Evolutionary conservation across 495 filamentous ascomycete genomes (phyloP).

Genomic region (Penicillium roqueforti): DNA sequence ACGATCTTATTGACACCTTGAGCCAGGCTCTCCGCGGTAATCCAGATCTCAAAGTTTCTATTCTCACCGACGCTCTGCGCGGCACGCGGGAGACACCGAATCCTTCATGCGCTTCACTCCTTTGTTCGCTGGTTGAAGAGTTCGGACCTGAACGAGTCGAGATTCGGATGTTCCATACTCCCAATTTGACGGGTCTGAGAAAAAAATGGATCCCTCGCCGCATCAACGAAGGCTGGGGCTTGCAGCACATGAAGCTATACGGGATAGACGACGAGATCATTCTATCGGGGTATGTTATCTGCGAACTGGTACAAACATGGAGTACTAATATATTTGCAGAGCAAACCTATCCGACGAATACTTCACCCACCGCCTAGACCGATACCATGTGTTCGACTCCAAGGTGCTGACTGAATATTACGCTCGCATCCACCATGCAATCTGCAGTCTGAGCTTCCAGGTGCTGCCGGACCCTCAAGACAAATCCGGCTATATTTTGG

Average conservation of each 20-base stretch:
- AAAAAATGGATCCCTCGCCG: conserved; percentile 81
- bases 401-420: conserved; percentile 80
- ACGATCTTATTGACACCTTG: conserved; percentile 79
- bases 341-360: conserved; percentile 94
- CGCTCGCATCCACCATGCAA: conserved; percentile 64
- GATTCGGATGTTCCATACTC: conserved; percentile 95
- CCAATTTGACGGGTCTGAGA: conserved; percentile 81
- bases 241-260: conserved; percentile 99
- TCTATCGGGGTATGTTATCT: conserved; percentile 66
- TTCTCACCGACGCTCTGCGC: conserved; percentile 88
- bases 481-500: conserved; percentile 61
- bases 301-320: neutral
- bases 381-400: conserved; percentile 88
- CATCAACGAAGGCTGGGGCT: conserved; percentile 96
- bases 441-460: conserved; percentile 77
- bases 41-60: conserved; percentile 74
- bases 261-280: conserved; percentile 95
- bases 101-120: conserved; percentile 83
- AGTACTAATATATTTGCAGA: conserved; percentile 29
- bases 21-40: conserved; percentile 74
- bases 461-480: conserved; percentile 57
- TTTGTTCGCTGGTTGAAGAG: conserved; percentile 73
- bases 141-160: conserved; percentile 87
- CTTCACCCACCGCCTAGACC: conserved; percentile 91
- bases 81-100: conserved; percentile 88